Percentiles rank a stretch among this genome's conserved stretches.
Evolutionary conservation across 2,329 filamentous ascomycete species (phyloP).

Genomic region (Apiospora phragmitis): DNA sequence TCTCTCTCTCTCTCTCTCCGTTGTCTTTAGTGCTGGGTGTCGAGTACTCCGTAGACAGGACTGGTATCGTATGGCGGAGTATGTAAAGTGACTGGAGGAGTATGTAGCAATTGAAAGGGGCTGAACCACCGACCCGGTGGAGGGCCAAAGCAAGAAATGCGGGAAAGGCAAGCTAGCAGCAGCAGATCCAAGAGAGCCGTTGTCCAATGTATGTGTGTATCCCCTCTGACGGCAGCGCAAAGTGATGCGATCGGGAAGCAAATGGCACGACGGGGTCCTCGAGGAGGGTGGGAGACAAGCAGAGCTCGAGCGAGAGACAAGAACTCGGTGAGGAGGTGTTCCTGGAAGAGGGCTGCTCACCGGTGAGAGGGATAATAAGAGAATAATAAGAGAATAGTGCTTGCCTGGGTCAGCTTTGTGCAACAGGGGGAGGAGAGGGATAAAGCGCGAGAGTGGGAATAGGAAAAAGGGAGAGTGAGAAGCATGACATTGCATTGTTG

Average conservation of each 20-base stretch:
- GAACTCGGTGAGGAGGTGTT: not conserved
- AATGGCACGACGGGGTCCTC: not conserved
- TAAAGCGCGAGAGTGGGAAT: conserved; percentile 7
- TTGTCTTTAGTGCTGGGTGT: not conserved
- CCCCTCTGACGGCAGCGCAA: not conserved
- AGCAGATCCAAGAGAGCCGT: not conserved
- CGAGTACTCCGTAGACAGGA: not conserved
- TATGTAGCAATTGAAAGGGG: conserved; percentile 3
- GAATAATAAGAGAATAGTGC: conserved; percentile 9
- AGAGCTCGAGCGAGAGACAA: not conserved
- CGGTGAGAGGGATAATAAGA: conserved; percentile 7
- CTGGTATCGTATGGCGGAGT: not conserved
- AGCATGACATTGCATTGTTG: conserved; percentile 8
- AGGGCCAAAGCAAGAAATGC: conserved; percentile 5
- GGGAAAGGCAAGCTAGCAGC: conserved; percentile 3
- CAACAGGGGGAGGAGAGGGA: conserved; percentile 6
- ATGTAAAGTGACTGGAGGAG: not conserved
- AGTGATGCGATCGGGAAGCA: not conserved
- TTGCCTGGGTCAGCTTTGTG: conserved; percentile 6
- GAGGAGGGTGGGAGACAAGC: conserved; percentile 3
- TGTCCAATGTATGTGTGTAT: not conserved
- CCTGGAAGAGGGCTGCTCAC: not conserved
- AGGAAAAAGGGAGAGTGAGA: conserved; percentile 3
- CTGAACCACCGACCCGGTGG: conserved; percentile 3
- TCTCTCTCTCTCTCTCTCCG: too few species aligned